Evolutionary conservation across 2,329 filamentous ascomycete genomes (phyloP), one percentile per base, ranked within the genome.

Genomic region (Sporothrix phasma): DNA sequence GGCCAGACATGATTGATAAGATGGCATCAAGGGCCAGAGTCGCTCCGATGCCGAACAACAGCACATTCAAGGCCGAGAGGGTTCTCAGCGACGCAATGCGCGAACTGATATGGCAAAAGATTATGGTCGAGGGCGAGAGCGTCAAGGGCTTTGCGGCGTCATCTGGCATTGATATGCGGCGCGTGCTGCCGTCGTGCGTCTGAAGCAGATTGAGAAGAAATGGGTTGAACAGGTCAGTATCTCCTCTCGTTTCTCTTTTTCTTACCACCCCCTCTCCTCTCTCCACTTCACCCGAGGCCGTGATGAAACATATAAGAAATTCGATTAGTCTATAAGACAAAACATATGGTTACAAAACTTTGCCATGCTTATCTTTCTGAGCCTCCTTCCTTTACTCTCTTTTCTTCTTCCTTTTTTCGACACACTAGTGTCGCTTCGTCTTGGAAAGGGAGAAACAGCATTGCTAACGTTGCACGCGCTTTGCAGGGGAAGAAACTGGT

Each of bases 281-380:
- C 61, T 24, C n/a, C 24, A 24, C 29, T 43, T 43, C n/a, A 5
- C n/a, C 19, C 24, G 17, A 22, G 64, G 65, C 67, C 67, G 76
- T 85, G 83, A 85, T 85, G 83, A 84, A 74, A 72, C 70, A 73
- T 4, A 61, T 74, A 77, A 84, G 82, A 83, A n/a, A 87, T 86
- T 84, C 93, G 93, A 97, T 97, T 96, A 97, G 93, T 97, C 93
- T 96, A 95, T 82, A 97, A 96, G 92, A 97, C 92, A 86, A 76
- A 79, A 65, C 63, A 86, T 81, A 87, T 94, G 90, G 90, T 97
- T 93, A 93, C 81, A 88, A 82, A 84, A 58, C 13, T 66, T 66
- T 67, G 64, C 61, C 66, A 69, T 69, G 68, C 79, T 79, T 84
- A 84, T 82, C 82, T 84, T 87, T 87, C 81, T 83, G 81, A 85